Base-by-base conservation (phyloP, 139 green algal genomes). In the Auxenochlorella pyrenoidosa region DNA sequence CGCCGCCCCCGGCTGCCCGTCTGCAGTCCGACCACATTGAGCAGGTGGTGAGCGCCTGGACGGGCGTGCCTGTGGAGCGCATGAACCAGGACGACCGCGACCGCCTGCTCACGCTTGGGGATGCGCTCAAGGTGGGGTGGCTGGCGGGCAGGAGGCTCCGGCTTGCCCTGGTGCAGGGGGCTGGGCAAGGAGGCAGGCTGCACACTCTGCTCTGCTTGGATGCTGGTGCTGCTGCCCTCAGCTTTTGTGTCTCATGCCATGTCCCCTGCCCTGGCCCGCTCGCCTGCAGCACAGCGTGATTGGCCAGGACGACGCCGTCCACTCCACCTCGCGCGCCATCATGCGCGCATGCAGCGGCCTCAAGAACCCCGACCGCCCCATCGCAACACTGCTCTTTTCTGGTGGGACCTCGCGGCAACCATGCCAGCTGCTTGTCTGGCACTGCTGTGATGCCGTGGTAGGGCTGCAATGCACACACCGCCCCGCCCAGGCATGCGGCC, bases 41-140 rank as follows among this genome's bases (percentile, higher is more conserved):
- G 78, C 84, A 90, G n/a, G 94, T 99, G 19, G 95, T 98, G 68
- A 81, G 92, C 1, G 73, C 90, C 16, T 97, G 94, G 95, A 95
- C 91, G 5, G 90, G 93, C 51, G 86, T 98, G 51, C 94, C 95
- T 24, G 82, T 97, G 28, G 83, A 95, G 89, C 82, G 89, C 60
- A 89, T 97, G 71, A 86, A 68, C 36, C 41, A 90, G 47, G 93
- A 96, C 47, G 95, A 98, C 70, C 85, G 88, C 54, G 81, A 91
- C 30, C 86, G 86, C 24, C 90, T 97, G 83, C 43, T 93, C 34
- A 72, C 87, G 10, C 92, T 98, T 75, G 91, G 89, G 6, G 77
- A 92, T 1, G 79, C 44, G 1, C 91, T 97, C 28, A 86, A 87
- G 84, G 92, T 92, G 84, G 66, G 86, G 22, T 22, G 66, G 93